These are phyloP conservation scores for Stagonosporopsis chrysanthemi DNA, from an alignment of 2,329 filamentous ascomycete species.

Conservation along the genomic window DNA sequence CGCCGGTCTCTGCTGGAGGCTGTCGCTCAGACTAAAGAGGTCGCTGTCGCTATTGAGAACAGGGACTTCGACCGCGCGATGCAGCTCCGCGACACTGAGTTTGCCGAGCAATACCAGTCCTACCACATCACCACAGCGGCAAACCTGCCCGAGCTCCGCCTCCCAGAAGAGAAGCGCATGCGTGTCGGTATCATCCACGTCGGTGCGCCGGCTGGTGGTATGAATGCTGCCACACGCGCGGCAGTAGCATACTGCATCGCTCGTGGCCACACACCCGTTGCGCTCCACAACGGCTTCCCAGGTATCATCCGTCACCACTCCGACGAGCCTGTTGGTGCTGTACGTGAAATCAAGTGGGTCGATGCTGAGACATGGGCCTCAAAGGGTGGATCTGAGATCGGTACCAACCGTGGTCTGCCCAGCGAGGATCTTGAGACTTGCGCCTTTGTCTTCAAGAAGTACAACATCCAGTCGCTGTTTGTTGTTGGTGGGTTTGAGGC, in stretches of 20 bases:
- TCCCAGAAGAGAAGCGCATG: constrained; percentile 83
- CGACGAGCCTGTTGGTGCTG: constrained; percentile 81
- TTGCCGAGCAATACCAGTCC: constrained; percentile 87
- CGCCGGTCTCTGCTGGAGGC: constrained; percentile 89
- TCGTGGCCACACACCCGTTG: constrained; percentile 89
- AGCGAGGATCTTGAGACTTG: constrained; percentile 85
- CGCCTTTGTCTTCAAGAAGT: constrained; percentile 82
- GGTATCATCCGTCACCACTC: constrained; percentile 90
- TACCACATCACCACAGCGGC: constrained; percentile 92
- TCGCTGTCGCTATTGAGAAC: constrained; percentile 79
- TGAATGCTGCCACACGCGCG: constrained; percentile 95
- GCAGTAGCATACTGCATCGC: constrained; percentile 92
- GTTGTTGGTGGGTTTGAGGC: constrained; percentile 95
- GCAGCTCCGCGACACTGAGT: constrained; percentile 88
- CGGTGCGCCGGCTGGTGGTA: constrained; percentile 93
- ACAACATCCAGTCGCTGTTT: constrained; percentile 90
- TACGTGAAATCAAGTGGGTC: constrained; percentile 88
- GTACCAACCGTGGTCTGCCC: constrained; percentile 93
- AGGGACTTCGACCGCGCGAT: constrained; percentile 91
- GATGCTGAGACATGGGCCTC: constrained; percentile 96
- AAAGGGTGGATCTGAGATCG: constrained; percentile 96
- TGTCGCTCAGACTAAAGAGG: constrained; percentile 83
- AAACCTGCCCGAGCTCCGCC: constrained; percentile 70
- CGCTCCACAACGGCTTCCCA: constrained; percentile 96
- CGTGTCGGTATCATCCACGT: constrained; percentile 96